Base-by-base conservation (phyloP, 805 yeast genomes). In the Nakazawaea siamensis region DNA sequence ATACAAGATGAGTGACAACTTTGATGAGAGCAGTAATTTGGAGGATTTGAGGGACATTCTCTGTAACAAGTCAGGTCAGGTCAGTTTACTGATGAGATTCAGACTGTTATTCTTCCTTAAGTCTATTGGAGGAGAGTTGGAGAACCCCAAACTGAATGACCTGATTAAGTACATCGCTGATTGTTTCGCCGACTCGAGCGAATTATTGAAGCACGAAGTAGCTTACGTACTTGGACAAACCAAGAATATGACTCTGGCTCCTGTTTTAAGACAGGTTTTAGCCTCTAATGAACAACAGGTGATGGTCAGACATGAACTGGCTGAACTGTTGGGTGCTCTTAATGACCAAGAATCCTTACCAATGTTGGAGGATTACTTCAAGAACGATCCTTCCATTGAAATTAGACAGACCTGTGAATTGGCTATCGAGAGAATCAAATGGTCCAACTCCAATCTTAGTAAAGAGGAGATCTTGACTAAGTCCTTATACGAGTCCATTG, bases 241-340 rank as follows among this genome's bases (percentile, higher is more conserved):
- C 31, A 79, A 83, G 55, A 88, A 88, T 62, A 53, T 77, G 46
- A 58, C 73, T 38, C 86, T 95, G 39, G 83, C 90, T 41, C 80
- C 84, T 32, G 68, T 76, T 32, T 69, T 92, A 41, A 72, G 85
- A 55, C 68, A 68, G 6, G 95, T 86, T 16, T 68, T 92, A 49
- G 59, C 62, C 32, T 77, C 80, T 55, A 51, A 54, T 17, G 45
- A 64, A 12, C 97, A 90, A 64, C 92, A 83, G 54, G 68, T 83
- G 41, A 92, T 92, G 97, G 99, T 92, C 24, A 81, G 99, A 58
- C 99, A 92, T 58, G 99, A 92, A 60, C 98, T 98, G 13, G 98
- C 98, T 6, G 99, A 92, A 61, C 98, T 97, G 28, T 68, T 92
- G 37, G 99, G 98, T 42, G 98, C 98, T 29, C 66, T 92, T 34